Conservation (phyloP, 2,329 filamentous ascomycete species). For the Samsoniella hepiali region DNA sequence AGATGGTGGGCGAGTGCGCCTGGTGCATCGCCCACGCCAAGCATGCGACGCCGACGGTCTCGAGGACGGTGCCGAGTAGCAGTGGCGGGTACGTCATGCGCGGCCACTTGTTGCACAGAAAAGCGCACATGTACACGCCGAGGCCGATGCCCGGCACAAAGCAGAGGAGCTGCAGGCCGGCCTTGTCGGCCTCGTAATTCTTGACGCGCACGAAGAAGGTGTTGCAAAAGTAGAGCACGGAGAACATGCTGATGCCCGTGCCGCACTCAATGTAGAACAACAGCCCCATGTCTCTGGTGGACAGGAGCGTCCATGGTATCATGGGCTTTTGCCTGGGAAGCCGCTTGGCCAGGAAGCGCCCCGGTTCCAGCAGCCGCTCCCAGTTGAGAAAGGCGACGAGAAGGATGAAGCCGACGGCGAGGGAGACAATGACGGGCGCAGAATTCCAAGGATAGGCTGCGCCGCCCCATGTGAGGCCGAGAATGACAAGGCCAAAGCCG, state of each 20-base stretch:
- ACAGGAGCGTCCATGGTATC: constrained; percentile 60
- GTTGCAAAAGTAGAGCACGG: constrained; percentile 64
- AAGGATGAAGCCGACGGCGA: constrained; percentile 44
- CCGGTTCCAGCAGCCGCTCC: constrained; percentile 53
- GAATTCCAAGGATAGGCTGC: constrained; percentile 51
- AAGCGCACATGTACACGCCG: constrained; percentile 57
- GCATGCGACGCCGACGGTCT: constrained; percentile 56
- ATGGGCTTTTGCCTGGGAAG: constrained; percentile 58
- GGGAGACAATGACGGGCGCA: constrained; percentile 45
- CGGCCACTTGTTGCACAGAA: constrained; percentile 59
- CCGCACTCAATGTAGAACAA: constrained; percentile 61
- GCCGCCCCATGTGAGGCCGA: constrained; percentile 56
- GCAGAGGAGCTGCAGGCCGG: constrained; percentile 58
- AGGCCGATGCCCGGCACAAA: constrained; percentile 43
- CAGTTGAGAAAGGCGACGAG: constrained; percentile 45
- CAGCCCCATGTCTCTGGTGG: constrained; percentile 55
- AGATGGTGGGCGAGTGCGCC: constrained; percentile 49
- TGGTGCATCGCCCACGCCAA: constrained; percentile 55
- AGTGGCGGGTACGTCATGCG: constrained; percentile 60
- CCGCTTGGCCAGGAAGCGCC: constrained; percentile 41
- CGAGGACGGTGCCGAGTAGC: constrained; percentile 52
- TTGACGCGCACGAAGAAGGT: constrained; percentile 64
- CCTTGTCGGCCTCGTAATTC: constrained; percentile 46
- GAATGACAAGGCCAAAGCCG: constrained; percentile 51
- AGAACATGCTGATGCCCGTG: constrained; percentile 53